These are phyloP conservation scores for Antitrichia curtipendula DNA, from an alignment of 225 moss, liverwort and hornwort genomes.

Conservation along the genomic window DNA sequence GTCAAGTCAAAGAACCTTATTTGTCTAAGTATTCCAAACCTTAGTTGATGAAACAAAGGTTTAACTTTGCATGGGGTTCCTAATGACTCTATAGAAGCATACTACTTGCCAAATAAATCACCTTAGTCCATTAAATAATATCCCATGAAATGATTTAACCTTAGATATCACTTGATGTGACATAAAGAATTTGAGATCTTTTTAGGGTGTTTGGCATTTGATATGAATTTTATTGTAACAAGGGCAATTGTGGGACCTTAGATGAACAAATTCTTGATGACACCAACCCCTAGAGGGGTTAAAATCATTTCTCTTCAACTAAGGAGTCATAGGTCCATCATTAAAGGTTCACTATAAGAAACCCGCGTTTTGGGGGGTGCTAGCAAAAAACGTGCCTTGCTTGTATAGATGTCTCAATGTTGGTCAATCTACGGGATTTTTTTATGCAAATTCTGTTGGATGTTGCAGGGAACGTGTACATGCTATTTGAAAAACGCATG, in stretches of 20 bases:
- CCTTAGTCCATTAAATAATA: background rate
- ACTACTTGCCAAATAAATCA: rapidly evolving
- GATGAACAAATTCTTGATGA: background rate
- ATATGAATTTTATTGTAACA: background rate
- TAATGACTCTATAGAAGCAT: background rate
- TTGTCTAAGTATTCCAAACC: background rate
- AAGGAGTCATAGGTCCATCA: background rate
- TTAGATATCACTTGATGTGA: background rate
- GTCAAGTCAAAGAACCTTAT: background rate
- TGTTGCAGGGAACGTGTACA: too few species aligned
- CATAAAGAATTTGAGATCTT: background rate
- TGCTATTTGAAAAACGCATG: too few species aligned
- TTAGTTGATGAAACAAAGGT: background rate
- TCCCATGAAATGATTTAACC: background rate
- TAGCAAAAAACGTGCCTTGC: too few species aligned
- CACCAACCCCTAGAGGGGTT: background rate
- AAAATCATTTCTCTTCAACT: background rate
- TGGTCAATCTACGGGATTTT: too few species aligned
- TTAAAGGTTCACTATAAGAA: too few species aligned
- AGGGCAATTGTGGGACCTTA: background rate
- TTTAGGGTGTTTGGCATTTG: background rate
- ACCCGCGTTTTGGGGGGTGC: too few species aligned
- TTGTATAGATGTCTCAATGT: too few species aligned
- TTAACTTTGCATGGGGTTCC: background rate
- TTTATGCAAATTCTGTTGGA: too few species aligned